phyloP scores from a whole-genome alignment of 441 rosid genomes.

The Mallotus japonicus region DNA sequence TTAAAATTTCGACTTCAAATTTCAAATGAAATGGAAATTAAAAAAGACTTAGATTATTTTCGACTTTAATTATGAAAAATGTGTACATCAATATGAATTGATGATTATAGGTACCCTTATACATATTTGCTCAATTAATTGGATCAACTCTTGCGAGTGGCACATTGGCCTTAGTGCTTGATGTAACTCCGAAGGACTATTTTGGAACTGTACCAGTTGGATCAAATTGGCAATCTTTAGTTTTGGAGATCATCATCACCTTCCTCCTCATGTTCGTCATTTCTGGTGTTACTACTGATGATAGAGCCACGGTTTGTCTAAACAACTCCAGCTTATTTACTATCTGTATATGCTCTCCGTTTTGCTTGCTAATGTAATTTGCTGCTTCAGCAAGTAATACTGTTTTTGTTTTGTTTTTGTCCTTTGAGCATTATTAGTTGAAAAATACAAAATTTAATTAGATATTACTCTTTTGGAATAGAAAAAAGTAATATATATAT shows the following conservation, averaged over 20 bases:
- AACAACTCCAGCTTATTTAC: too few species aligned
- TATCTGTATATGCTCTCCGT: too few species aligned
- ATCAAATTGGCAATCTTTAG: constrained; percentile 51
- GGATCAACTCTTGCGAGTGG: constrained; percentile 71
- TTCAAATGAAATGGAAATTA: too few species aligned
- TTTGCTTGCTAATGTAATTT: background rate
- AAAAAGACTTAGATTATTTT: too few species aligned
- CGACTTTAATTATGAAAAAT: background rate
- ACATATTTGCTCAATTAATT: constrained; percentile 51
- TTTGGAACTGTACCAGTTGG: constrained; percentile 68
- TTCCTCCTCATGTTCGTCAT: constrained; percentile 75
- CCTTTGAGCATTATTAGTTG: too few species aligned
- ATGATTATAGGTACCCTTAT: constrained; percentile 48
- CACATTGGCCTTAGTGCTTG: constrained; percentile 43
- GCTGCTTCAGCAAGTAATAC: too few species aligned
- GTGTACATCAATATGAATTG: background rate
- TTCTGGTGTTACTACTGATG: constrained; percentile 50
- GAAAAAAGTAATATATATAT: too few species aligned
- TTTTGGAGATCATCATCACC: constrained; percentile 54
- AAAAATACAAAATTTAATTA: too few species aligned
- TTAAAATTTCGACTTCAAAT: too few species aligned
- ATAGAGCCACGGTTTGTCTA: constrained; percentile 45
- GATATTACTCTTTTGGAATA: too few species aligned
- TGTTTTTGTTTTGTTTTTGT: too few species aligned
- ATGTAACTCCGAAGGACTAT: constrained; percentile 45